Evolutionary conservation across 2,329 filamentous ascomycete genomes (phyloP), one percentile per base, ranked within the genome.

Genomic region (Trichoderma sp.): DNA sequence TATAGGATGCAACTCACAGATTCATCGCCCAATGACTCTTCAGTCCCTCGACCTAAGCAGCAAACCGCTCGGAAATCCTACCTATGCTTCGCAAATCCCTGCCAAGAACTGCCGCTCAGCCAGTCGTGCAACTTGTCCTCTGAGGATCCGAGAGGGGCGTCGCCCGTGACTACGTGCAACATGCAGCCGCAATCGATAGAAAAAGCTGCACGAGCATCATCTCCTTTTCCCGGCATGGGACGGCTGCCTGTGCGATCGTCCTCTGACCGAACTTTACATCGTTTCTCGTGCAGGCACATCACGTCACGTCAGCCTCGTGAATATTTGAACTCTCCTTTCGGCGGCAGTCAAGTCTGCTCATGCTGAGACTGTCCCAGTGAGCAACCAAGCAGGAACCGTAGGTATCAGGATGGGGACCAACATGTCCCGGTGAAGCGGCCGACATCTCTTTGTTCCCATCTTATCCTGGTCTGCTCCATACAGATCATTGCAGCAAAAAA

Each of bases 101-200:
- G 56, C 26, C 44, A 34, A 39, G 34, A 59, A 39, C 26, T 19
- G 44, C 26, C 41, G 34, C 34, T 9, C 34, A 14, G 34, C 10
- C 12, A 14, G 7, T 39, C 34, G 34, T 39, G 34, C 34, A 39
- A 12, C 34, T 39, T 14, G 34, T 39, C 34, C 34, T 14, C n/a
- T 17, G 48, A 62, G 59, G 59, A 54, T 45, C 39, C 3, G 39
- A 45, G 59, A 55, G 48, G 59, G 59, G 50, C 59, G 59, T 63
- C 50, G 50, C 34, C 59, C 48, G 41, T 63, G 48, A 55, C 59
- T 47, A 63, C 48, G 34, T 39, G 12, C 34, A 39, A 59, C 19
- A 45, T 45, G 45, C 28, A 50, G 21, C 14, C 45, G 34, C 34
- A 14, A 39, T 39, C 10, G 10, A 39, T 34, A 12, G 12, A 9